Conservation (phyloP, 495 filamentous ascomycete species). For the Podospora comata region DNA sequence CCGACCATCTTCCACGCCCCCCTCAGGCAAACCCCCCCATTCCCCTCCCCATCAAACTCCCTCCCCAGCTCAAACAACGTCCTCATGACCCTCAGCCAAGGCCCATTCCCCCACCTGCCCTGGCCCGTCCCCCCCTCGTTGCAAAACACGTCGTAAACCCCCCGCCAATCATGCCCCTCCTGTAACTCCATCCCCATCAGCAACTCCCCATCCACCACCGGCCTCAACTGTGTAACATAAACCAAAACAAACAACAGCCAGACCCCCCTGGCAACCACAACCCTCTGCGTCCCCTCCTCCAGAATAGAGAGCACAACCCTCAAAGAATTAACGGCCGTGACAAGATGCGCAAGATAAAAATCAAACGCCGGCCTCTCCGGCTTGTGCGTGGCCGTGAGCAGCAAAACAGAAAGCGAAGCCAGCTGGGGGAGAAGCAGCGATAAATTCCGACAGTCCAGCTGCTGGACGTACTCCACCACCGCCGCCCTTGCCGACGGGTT, state of each 20-base stretch:
- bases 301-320: constrained; percentile 24
- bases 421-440: constrained; percentile 23
- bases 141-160: constrained; percentile 15
- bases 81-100: constrained; percentile 27
- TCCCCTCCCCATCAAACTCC: constrained; percentile 4
- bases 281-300: constrained; percentile 16
- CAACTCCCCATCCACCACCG: constrained; percentile 25
- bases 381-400: constrained; percentile 31
- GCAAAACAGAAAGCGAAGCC: constrained; percentile 21
- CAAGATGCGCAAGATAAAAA: constrained; percentile 29
- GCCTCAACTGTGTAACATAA: constrained; percentile 35
- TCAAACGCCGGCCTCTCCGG: constrained; percentile 27
- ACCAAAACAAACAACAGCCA: constrained; percentile 30
- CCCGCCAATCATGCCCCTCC: constrained; percentile 18
- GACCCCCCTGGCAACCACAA: constrained; percentile 26
- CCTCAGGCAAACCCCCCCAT: constrained; percentile 21
- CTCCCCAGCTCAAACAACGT: constrained; percentile 29
- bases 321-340: constrained; percentile 25
- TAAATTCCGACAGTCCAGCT: constrained; percentile 26
- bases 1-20: constrained; percentile 31
- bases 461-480: constrained; percentile 27
- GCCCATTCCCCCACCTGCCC: constrained; percentile 12
- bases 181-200: constrained; percentile 13
- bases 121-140: constrained; percentile 4
- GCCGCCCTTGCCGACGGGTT: constrained; percentile 19